Evolutionary conservation across 371 early-diverging fungal genomes (phyloP).

Genomic region (Mucor mucedo): DNA sequence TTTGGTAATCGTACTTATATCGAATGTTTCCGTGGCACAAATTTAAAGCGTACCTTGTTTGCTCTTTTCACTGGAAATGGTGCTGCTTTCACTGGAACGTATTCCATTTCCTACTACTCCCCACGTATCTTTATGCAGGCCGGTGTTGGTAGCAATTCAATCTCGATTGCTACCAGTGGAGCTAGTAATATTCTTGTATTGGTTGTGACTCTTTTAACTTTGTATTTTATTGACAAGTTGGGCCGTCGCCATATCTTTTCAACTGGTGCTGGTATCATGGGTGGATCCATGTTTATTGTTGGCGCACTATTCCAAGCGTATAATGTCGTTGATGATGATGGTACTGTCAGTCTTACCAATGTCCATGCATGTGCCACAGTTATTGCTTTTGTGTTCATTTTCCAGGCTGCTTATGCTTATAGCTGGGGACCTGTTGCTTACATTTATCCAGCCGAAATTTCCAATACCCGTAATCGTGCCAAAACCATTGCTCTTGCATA

Average conservation of each 20-base stretch:
- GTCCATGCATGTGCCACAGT: slow-evolving; percentile 37
- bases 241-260: slow-evolving; percentile 58
- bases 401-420: slow-evolving; percentile 59
- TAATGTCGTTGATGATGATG: slow-evolving; percentile 32
- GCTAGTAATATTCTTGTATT: slow-evolving; percentile 43
- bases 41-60: slow-evolving; percentile 44
- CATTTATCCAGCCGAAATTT: slow-evolving; percentile 77
- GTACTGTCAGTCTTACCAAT: slow-evolving; percentile 34
- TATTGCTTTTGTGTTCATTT: slow-evolving; percentile 52
- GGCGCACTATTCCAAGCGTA: slow-evolving; percentile 48
- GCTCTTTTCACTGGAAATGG: slow-evolving; percentile 58
- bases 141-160: slow-evolving; percentile 37
- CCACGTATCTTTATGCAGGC: slow-evolving; percentile 48
- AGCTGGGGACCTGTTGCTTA: slow-evolving; percentile 61
- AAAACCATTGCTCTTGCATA: slow-evolving; percentile 54
- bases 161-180: slow-evolving; percentile 47
- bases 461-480: slow-evolving; percentile 54
- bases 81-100: slow-evolving; percentile 69
- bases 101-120: slow-evolving; percentile 58
- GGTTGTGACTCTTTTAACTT: slow-evolving; percentile 59
- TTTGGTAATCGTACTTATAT: slow-evolving; percentile 45
- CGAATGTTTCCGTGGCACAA: slow-evolving; percentile 46
- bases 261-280: slow-evolving; percentile 43
- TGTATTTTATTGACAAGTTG: slow-evolving; percentile 55
- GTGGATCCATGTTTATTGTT: slow-evolving; percentile 49